Evolutionary conservation across 176 grass and related monocot genomes (phyloP).

Genomic region (Aegilops longissima): DNA sequence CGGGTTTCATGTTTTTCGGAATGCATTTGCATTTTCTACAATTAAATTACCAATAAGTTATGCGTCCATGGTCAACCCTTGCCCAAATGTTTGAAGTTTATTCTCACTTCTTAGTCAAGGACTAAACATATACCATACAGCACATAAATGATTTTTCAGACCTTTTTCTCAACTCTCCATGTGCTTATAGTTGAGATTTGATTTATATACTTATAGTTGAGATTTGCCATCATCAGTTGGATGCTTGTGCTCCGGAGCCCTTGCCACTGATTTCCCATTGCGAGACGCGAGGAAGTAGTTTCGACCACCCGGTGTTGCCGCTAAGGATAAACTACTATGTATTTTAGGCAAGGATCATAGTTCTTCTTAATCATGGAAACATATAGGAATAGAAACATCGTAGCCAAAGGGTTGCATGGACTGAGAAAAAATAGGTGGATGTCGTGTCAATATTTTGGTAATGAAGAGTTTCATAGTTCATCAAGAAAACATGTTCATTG

Average conservation of each 20-base stretch:
- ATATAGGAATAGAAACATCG: background rate
- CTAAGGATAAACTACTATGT: background rate
- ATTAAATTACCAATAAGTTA: too few relatives aligned
- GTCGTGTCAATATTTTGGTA: background rate
- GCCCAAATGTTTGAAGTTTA: too few relatives aligned
- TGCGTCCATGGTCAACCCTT: too few relatives aligned
- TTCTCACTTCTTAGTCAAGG: too few relatives aligned
- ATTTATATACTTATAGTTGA: too few relatives aligned
- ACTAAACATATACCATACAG: too few relatives aligned
- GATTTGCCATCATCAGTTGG: background rate
- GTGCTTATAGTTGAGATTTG: too few relatives aligned
- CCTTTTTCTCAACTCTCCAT: too few relatives aligned
- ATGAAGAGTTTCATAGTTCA: background rate
- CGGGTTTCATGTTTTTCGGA: too few relatives aligned
- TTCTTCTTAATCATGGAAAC: background rate
- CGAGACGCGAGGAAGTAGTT: background rate
- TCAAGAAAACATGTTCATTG: background rate
- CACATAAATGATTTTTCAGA: too few relatives aligned
- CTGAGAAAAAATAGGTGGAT: background rate
- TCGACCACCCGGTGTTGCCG: background rate
- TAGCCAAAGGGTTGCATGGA: background rate
- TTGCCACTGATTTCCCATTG: background rate
- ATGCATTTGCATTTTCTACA: too few relatives aligned
- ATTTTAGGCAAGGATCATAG: background rate
- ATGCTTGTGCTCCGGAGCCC: background rate